These are phyloP conservation scores for Tuber indicum DNA, from an alignment of 495 filamentous ascomycete genomes.

Conservation along the genomic window DNA sequence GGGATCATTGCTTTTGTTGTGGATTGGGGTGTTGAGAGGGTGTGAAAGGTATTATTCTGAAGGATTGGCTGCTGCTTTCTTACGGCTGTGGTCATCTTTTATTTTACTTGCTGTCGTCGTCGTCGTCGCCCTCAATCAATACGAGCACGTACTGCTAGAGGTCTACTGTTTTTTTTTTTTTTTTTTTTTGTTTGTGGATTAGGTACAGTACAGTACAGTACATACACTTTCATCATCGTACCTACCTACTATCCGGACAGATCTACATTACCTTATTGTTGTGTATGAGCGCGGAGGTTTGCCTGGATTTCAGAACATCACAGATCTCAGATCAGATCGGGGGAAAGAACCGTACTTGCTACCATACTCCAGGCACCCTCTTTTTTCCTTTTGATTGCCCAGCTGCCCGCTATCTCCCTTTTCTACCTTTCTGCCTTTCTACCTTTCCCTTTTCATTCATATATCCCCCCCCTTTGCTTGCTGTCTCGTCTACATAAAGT, in stretches of 20 bases:
- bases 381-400: slow-evolving; percentile 24
- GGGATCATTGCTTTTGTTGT: neutral
- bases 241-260: slow-evolving; percentile 31
- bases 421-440: neutral
- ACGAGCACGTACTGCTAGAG: neutral
- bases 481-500: neutral
- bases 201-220: slow-evolving; percentile 36
- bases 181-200: slow-evolving; percentile 29
- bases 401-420: slow-evolving; percentile 18
- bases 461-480: neutral
- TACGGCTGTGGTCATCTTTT: neutral
- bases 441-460: neutral
- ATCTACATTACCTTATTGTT: slow-evolving; percentile 26
- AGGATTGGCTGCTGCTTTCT: slow-evolving; percentile 1
- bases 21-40: neutral
- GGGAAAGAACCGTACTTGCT: slow-evolving; percentile 33
- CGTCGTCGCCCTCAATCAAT: neutral
- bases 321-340: slow-evolving; percentile 38
- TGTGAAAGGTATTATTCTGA: slow-evolving; percentile 2
- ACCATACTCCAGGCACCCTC: slow-evolving; percentile 31
- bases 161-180: neutral
- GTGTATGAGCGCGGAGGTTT: slow-evolving; percentile 38
- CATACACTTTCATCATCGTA: slow-evolving; percentile 34
- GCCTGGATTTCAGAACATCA: slow-evolving; percentile 36
- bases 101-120: neutral